These are phyloP conservation scores for Calendula officinalis DNA, from an alignment of 129 eudicot genomes.

Conservation along the genomic window DNA sequence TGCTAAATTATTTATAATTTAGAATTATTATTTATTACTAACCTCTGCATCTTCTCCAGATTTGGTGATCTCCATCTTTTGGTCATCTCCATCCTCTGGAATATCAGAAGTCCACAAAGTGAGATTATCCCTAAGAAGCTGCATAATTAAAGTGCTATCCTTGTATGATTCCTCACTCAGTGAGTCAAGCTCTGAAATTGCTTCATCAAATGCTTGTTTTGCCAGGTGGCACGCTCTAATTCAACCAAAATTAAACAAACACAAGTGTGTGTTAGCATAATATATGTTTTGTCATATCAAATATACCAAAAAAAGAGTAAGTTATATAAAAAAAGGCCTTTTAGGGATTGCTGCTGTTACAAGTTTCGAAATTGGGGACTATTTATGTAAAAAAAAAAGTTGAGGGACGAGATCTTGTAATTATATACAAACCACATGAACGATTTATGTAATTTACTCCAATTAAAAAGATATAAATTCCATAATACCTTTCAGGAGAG, in stretches of 20 bases:
- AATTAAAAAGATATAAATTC: not conserved
- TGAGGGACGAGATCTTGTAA: too few species aligned
- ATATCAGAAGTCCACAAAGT: not conserved
- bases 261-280: not conserved
- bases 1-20: not conserved
- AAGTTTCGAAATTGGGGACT: too few species aligned
- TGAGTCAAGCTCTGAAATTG: conserved; percentile 51
- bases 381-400: too few species aligned
- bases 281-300: not conserved
- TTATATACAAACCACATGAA: too few species aligned
- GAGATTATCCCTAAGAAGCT: conserved; percentile 46
- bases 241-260: not conserved
- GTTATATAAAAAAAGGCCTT: too few species aligned
- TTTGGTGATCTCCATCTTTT: not conserved
- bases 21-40: not conserved
- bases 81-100: not conserved
- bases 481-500: conserved; percentile 49
- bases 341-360: too few species aligned
- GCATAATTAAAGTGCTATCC: conserved; percentile 54
- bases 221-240: conserved; percentile 53
- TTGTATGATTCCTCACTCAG: conserved; percentile 55
- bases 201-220: conserved; percentile 56
- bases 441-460: too few species aligned
- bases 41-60: conserved; percentile 8
- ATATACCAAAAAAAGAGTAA: not conserved